A percentile compares a stretch with the other conserved stretches of the same genome.
phyloP scores from a whole-genome alignment of 2,329 filamentous ascomycete genomes.

The Setomelanomma holmii region DNA sequence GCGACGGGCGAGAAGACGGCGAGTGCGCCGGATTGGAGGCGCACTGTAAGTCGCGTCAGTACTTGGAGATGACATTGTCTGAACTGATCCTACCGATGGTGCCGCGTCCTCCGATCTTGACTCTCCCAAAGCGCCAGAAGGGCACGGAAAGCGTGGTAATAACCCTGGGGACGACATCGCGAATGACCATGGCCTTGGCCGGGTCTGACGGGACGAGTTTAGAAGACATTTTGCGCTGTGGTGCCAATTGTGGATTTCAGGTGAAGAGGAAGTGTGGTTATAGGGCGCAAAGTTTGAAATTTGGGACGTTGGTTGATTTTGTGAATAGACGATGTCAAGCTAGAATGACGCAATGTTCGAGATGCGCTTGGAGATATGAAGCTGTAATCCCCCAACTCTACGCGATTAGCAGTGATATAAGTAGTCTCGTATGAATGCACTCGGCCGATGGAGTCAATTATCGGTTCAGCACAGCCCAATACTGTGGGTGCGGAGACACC shows the following conservation, averaged over 20 bases:
- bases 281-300: slow-evolving; percentile 1
- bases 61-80: neutral
- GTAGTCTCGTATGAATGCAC: neutral
- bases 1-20: slow-evolving; percentile 92
- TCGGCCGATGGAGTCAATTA: slow-evolving; percentile 16
- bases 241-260: neutral
- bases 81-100: slow-evolving; percentile 71
- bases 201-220: slow-evolving; percentile 67
- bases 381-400: neutral
- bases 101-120: slow-evolving; percentile 85
- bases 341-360: slow-evolving; percentile 30
- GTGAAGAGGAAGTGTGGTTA: neutral
- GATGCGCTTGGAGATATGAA: slow-evolving; percentile 6
- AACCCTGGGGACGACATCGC: slow-evolving; percentile 75
- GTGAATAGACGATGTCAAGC: slow-evolving; percentile 32
- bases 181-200: slow-evolving; percentile 86
- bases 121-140: slow-evolving; percentile 78
- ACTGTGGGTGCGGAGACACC: slow-evolving; percentile 12
- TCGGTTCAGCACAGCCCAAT: neutral
- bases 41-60: slow-evolving; percentile 61
- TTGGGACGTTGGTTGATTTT: neutral
- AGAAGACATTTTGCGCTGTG: slow-evolving; percentile 38
- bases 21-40: slow-evolving; percentile 76
- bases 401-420: slow-evolving; percentile 7
- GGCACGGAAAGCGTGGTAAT: slow-evolving; percentile 82